phyloP scores from a whole-genome alignment of 2,329 filamentous ascomycete species.

The Aspergillus quadricinctus region DNA sequence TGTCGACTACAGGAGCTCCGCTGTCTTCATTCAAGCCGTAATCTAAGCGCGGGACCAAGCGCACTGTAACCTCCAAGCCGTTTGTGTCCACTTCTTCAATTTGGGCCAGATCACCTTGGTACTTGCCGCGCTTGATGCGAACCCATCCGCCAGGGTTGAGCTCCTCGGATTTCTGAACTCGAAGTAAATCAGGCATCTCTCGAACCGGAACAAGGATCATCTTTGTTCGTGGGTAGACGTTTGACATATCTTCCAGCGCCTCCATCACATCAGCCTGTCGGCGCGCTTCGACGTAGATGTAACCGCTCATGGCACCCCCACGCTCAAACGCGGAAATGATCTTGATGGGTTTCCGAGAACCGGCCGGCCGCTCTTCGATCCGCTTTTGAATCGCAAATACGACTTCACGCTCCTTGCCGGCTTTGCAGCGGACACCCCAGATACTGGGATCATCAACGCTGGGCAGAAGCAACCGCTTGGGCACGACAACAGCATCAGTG shows the following conservation, averaged over 20 bases:
- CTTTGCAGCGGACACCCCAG: conserved; percentile 88
- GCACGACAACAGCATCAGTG: conserved; percentile 70
- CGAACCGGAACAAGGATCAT: conserved; percentile 89
- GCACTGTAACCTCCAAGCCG: conserved; percentile 79
- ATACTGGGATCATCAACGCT: conserved; percentile 95
- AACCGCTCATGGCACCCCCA: conserved; percentile 82
- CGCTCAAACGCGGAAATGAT: conserved; percentile 93
- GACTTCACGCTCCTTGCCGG: conserved; percentile 91
- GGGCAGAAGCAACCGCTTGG: conserved; percentile 80
- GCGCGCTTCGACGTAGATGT: conserved; percentile 90
- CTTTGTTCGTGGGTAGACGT: conserved; percentile 84
- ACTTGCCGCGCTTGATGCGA: conserved; percentile 75
- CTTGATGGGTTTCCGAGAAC: conserved; percentile 72
- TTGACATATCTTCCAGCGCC: conserved; percentile 77
- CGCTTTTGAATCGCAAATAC: conserved; percentile 84
- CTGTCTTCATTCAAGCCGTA: conserved; percentile 84
- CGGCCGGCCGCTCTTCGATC: conserved; percentile 68
- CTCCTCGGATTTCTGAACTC: conserved; percentile 79
- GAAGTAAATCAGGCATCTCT: conserved; percentile 94
- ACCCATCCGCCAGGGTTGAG: conserved; percentile 89
- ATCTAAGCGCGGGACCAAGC: conserved; percentile 84
- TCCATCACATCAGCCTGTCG: conserved; percentile 80
- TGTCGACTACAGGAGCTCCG: conserved; percentile 50
- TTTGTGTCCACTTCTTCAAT: conserved; percentile 91
- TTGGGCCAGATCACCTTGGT: conserved; percentile 84